Conservation (phyloP, 2,329 filamentous ascomycete genomes). For the Parastagonospora avenae region DNA sequence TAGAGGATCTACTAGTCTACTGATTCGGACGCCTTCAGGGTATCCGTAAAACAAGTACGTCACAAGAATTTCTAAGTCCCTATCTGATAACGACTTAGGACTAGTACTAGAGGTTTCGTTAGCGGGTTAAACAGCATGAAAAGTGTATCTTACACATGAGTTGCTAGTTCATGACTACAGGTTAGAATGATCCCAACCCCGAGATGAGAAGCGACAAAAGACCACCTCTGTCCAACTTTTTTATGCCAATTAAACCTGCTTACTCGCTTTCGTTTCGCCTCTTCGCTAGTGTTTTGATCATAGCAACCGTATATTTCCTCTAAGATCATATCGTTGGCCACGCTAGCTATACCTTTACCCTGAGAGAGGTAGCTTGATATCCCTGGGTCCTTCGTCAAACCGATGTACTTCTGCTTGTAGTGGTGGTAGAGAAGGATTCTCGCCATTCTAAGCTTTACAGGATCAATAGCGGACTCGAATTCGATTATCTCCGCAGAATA, state of each 20-base stretch:
- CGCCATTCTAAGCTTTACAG: not conserved
- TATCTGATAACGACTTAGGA: constrained; percentile 1
- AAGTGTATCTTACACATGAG: constrained; percentile 7
- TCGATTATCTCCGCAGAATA: not conserved
- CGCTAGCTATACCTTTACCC: not conserved
- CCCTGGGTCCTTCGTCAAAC: not conserved
- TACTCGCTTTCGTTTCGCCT: not conserved
- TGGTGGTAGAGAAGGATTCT: not conserved
- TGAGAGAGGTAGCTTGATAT: not conserved
- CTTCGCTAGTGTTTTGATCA: constrained; percentile 2
- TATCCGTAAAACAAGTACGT: not conserved
- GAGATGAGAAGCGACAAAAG: constrained; percentile 5
- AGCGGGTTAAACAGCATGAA: constrained; percentile 2
- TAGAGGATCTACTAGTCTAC: not conserved
- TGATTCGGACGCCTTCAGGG: not conserved
- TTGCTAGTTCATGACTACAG: not conserved
- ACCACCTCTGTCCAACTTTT: constrained; percentile 4
- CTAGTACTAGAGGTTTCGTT: constrained; percentile 2
- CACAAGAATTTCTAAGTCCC: not conserved
- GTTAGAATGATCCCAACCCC: constrained; percentile 4
- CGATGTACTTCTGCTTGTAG: not conserved
- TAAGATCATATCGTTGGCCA: not conserved
- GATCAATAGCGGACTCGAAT: not conserved
- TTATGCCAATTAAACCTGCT: constrained; percentile 4
- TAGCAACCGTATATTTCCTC: not conserved